phyloP scores from a whole-genome alignment of 345 rosid species.

The Anacardium occidentale region DNA sequence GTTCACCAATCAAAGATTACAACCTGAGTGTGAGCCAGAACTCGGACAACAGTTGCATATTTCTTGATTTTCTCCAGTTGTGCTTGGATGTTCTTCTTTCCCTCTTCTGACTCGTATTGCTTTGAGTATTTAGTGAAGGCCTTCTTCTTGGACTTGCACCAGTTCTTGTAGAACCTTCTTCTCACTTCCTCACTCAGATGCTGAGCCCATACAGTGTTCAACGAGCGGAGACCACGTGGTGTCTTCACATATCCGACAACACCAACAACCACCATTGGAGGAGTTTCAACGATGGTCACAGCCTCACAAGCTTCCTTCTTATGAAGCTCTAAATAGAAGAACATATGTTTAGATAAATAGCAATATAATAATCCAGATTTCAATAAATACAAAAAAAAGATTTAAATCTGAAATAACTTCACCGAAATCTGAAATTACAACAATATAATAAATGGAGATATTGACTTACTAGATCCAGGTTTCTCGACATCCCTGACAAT shows the following conservation, averaged over 20 bases:
- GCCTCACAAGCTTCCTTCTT: constrained; percentile 94
- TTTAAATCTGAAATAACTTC: too few species aligned
- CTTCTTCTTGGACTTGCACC: constrained; percentile 88
- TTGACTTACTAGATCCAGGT: constrained; percentile 75
- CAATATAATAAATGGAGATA: not conserved
- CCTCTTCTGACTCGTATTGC: constrained; percentile 58
- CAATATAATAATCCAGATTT: too few species aligned
- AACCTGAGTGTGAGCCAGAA: constrained; percentile 87
- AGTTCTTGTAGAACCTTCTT: constrained; percentile 83
- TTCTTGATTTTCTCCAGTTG: constrained; percentile 87
- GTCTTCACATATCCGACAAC: constrained; percentile 82
- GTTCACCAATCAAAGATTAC: not conserved
- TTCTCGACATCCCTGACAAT: constrained; percentile 87
- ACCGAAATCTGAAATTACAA: too few species aligned
- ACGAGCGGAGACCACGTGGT: constrained; percentile 64
- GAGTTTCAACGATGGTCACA: constrained; percentile 78
- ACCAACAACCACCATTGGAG: constrained; percentile 81
- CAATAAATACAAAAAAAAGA: too few species aligned
- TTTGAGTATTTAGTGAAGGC: constrained; percentile 70
- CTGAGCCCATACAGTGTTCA: constrained; percentile 90
- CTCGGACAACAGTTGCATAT: constrained; percentile 65
- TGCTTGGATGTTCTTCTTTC: constrained; percentile 55
- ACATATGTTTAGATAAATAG: not conserved
- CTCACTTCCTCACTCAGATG: constrained; percentile 80
- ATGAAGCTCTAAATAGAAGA: constrained; percentile 57